Percentiles rank a stretch among this genome's conserved stretches.
Evolutionary conservation across 148 eudicot genomes (phyloP).

Genomic region (Amaranthus hypochondriacus): DNA sequence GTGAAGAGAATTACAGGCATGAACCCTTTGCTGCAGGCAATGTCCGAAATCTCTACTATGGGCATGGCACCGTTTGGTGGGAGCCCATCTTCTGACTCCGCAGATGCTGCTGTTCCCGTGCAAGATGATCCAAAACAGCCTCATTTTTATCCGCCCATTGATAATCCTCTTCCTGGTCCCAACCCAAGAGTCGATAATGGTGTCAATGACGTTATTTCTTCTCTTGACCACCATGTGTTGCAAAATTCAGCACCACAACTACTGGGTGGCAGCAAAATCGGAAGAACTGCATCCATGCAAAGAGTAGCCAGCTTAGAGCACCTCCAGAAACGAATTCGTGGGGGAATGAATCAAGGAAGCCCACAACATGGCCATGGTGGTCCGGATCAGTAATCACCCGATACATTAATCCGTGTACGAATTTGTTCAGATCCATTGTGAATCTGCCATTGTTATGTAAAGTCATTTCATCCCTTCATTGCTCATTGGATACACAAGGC

Average conservation of each 20-base stretch:
- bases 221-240: slow-evolving; percentile 43
- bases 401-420: not conserved
- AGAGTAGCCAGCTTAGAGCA: slow-evolving; percentile 95
- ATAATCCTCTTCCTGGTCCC: slow-evolving; percentile 32
- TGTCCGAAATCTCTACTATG: slow-evolving; percentile 78
- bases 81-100: slow-evolving; percentile 63
- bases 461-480: slow-evolving; percentile 6
- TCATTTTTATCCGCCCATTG: slow-evolving; percentile 49
- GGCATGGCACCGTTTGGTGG: slow-evolving; percentile 53
- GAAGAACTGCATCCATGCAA: slow-evolving; percentile 74
- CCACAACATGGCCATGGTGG: slow-evolving; percentile 28
- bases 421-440: slow-evolving; percentile 14
- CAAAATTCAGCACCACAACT: slow-evolving; percentile 30
- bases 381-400: slow-evolving; percentile 31
- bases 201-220: slow-evolving; percentile 31
- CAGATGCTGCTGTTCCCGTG: slow-evolving; percentile 69
- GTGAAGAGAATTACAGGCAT: slow-evolving; percentile 89
- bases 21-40: slow-evolving; percentile 72
- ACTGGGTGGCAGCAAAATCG: slow-evolving; percentile 41
- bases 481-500: slow-evolving; percentile 10
- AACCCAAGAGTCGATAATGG: slow-evolving; percentile 36
- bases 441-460: slow-evolving; percentile 25
- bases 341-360: slow-evolving; percentile 40
- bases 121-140: slow-evolving; percentile 55
- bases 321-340: slow-evolving; percentile 89